Conservation (phyloP, 345 rosid species). For the Eucalyptus cloeziana region DNA sequence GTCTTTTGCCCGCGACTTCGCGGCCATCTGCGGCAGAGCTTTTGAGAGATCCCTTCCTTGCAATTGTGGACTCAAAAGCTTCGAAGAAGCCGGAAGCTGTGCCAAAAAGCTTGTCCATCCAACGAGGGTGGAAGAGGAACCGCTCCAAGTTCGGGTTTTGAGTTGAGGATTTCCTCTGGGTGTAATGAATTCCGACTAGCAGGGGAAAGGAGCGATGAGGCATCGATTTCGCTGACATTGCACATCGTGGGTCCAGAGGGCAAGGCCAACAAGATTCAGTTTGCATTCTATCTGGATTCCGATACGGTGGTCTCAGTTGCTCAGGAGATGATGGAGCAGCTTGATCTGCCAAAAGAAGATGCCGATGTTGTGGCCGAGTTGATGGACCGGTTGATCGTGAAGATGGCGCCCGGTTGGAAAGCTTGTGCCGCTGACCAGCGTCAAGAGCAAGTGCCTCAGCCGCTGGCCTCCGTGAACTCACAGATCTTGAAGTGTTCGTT, state of each 20-base stretch:
- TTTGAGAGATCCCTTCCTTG: conserved; percentile 66
- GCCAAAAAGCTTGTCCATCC: neutral
- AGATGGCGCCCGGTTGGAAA: conserved; percentile 27
- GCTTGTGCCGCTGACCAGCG: neutral
- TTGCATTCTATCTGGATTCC: conserved; percentile 50
- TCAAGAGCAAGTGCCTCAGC: neutral
- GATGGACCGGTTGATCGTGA: conserved; percentile 53
- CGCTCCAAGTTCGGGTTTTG: conserved; percentile 22
- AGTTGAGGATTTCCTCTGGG: conserved; percentile 32
- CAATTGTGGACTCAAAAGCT: conserved; percentile 26
- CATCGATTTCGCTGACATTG: conserved; percentile 39
- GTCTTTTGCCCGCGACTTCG: conserved; percentile 58
- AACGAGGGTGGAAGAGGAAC: conserved; percentile 22
- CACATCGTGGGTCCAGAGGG: conserved; percentile 21
- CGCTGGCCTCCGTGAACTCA: conserved; percentile 27
- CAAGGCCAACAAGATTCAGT: conserved; percentile 48
- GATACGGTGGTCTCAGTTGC: conserved; percentile 70
- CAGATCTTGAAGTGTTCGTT: conserved; percentile 44
- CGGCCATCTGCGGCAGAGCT: conserved; percentile 68
- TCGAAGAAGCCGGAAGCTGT: neutral
- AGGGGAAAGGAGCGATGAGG: conserved; percentile 38
- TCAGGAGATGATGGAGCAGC: conserved; percentile 84
- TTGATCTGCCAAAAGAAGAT: conserved; percentile 52
- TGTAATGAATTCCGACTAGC: conserved; percentile 38
- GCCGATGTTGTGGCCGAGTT: conserved; percentile 54